Evolutionary conservation across 768 basidiomycete species (phyloP).

Genomic region (Mycena leptocephala): DNA sequence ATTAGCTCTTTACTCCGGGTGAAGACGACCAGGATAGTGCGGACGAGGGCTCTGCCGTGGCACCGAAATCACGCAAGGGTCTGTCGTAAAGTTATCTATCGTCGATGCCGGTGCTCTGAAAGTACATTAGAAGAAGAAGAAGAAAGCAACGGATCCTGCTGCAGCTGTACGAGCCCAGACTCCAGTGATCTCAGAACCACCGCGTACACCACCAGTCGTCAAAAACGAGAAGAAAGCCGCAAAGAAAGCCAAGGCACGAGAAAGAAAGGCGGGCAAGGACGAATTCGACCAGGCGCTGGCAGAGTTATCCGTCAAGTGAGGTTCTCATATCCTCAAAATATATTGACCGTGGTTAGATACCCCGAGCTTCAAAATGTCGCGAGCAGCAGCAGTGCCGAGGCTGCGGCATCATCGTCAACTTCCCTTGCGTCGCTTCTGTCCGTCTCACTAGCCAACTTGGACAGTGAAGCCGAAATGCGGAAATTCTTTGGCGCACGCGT

Average conservation of each 20-base stretch:
- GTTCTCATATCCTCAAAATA: constrained; percentile 13
- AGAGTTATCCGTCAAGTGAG: constrained; percentile 86
- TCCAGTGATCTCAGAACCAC: background rate
- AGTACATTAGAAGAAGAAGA: constrained; percentile 61
- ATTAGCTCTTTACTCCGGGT: constrained; percentile 61
- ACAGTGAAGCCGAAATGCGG: constrained; percentile 92
- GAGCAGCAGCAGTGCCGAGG: constrained; percentile 41
- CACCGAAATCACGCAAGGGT: constrained; percentile 59
- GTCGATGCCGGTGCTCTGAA: background rate
- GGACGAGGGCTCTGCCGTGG: constrained; percentile 48
- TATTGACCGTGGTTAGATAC: constrained; percentile 55
- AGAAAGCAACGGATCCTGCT: constrained; percentile 42
- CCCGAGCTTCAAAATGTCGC: constrained; percentile 65
- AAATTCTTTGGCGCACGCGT: constrained; percentile 96
- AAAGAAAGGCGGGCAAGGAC: constrained; percentile 77
- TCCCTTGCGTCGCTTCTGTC: constrained; percentile 74
- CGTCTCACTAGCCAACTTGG: constrained; percentile 87
- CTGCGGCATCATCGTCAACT: constrained; percentile 40
- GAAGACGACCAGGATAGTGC: constrained; percentile 44
- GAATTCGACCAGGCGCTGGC: constrained; percentile 90
- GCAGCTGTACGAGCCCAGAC: constrained; percentile 22
- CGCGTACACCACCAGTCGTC: constrained; percentile 28
- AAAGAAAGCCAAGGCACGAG: constrained; percentile 78
- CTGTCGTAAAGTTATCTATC: background rate
- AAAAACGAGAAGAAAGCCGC: constrained; percentile 71